These are phyloP conservation scores for Amphichorda felina DNA, from an alignment of 2,329 filamentous ascomycete species.

Conservation along the genomic window DNA sequence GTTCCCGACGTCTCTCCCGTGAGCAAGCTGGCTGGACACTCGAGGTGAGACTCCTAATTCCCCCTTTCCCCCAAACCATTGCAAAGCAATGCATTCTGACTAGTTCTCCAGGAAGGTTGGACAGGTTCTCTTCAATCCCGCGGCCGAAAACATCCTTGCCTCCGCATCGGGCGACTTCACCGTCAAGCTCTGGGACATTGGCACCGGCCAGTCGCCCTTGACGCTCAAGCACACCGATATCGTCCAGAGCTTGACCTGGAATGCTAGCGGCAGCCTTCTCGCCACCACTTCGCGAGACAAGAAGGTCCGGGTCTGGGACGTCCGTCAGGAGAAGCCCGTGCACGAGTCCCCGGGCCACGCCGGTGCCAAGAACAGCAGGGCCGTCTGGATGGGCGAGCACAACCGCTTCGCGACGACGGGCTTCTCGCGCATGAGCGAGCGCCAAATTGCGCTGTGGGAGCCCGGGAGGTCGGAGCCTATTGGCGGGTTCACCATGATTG, in stretches of 20 bases:
- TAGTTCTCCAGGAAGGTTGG: slow-evolving; percentile 67
- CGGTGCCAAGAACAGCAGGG: slow-evolving; percentile 94
- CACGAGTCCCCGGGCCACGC: slow-evolving; percentile 78
- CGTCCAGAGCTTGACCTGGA: slow-evolving; percentile 93
- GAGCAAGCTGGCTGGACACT: slow-evolving; percentile 74
- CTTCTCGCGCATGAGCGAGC: slow-evolving; percentile 97
- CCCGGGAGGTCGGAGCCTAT: slow-evolving; percentile 76
- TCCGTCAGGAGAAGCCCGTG: slow-evolving; percentile 77
- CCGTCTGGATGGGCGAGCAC: slow-evolving; percentile 94
- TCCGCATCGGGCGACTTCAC: slow-evolving; percentile 92
- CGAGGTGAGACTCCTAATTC: slow-evolving; percentile 44
- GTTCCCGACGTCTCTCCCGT: slow-evolving; percentile 70
- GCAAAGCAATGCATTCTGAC: background rate
- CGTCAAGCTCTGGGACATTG: slow-evolving; percentile 92
- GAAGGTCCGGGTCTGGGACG: slow-evolving; percentile 96
- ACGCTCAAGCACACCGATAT: slow-evolving; percentile 81
- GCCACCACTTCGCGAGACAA: slow-evolving; percentile 96
- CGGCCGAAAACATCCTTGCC: slow-evolving; percentile 89
- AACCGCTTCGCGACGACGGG: slow-evolving; percentile 93
- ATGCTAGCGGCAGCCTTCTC: slow-evolving; percentile 72
- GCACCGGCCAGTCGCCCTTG: slow-evolving; percentile 61
- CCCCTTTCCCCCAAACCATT: background rate
- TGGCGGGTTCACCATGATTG: slow-evolving; percentile 79
- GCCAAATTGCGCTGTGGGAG: slow-evolving; percentile 93
- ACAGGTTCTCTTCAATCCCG: slow-evolving; percentile 94